Percentiles rank a stretch among this genome's conserved stretches.
These are phyloP conservation scores for Lipomyces starkeyi DNA, from an alignment of 805 yeast species.

Conservation along the genomic window DNA sequence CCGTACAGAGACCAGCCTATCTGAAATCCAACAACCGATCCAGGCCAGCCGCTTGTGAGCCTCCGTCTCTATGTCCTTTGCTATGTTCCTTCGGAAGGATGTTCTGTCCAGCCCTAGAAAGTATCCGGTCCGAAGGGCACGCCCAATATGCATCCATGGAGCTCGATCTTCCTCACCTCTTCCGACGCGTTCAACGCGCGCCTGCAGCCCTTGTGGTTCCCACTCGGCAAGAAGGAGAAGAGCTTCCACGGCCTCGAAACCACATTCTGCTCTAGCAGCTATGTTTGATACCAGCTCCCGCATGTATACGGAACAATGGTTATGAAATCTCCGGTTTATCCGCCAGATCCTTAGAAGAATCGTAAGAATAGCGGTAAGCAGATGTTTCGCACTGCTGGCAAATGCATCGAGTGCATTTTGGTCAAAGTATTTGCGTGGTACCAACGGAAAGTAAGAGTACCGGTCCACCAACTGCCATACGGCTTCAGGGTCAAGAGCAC, in stretches of 20 bases:
- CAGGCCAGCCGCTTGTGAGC: constrained; percentile 5
- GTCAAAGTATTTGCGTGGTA: too few relatives aligned
- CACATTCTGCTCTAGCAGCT: neutral
- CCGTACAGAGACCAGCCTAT: neutral
- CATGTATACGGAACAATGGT: neutral
- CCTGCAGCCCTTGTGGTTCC: neutral
- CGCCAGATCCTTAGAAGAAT: too few relatives aligned
- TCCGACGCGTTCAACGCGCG: neutral
- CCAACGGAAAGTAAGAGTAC: too few relatives aligned
- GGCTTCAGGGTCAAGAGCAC: too few relatives aligned
- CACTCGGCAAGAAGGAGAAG: neutral
- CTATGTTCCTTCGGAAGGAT: neutral
- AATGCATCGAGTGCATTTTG: too few relatives aligned
- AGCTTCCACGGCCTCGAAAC: neutral
- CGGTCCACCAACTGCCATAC: too few relatives aligned
- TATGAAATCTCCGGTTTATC: neutral
- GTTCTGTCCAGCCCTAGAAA: constrained; percentile 1
- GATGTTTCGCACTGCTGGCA: too few relatives aligned
- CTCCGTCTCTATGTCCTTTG: neutral
- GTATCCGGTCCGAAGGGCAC: neutral
- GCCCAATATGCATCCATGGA: neutral
- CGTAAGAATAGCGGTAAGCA: too few relatives aligned
- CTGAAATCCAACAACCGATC: neutral
- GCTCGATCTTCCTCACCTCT: constrained; percentile 1
- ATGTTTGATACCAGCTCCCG: neutral